Evolutionary conservation across 2,329 filamentous ascomycete species (phyloP), one percentile per base, ranked within the genome.

Genomic region (Venturia carpophila): DNA sequence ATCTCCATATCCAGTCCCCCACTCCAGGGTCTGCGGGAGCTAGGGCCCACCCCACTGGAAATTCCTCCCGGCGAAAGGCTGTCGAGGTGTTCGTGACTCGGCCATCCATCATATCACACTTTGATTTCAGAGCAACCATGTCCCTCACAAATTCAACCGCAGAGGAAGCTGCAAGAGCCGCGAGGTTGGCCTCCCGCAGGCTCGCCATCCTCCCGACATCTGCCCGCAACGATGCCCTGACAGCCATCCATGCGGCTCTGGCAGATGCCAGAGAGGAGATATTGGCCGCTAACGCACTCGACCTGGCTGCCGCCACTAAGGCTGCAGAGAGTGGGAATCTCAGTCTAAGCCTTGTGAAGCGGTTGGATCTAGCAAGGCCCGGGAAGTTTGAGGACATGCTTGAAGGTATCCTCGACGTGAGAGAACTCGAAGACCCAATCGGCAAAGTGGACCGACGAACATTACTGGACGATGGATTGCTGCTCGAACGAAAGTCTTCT

Each of bases 341-440:
- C 62, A 93, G 87, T 74, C 83, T 88, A 71, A 94, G 91, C 72
- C 83, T 97, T 30, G 84, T 97, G 41, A 94, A 95, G 71, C 84
- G 94, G 65, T 82, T 99, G 67, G 93, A 99, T 76, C 80, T 99
- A 61, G 87, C 86, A 61, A 89, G 90, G 75, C 85, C 86, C 73
- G 93, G 93, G 66, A 97, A 97, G 79, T 99, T 89, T 82, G 92
- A 97, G 73, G 94, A 97, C 73, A 97, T 99, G 94, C 82, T 99
- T 69, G 89, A 92, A 79, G 94, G 94, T 34, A 95, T 99, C 67
- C 78, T 95, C 67, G 91, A 96, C 77, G 94, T 99, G 67, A 84
- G 89, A 69, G 83, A 85, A 62, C 82, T 99, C 37, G 84, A 89
- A 61, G 94, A 99, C 78, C 94, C 94, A 69, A 90, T 97, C 71